phyloP scores from a whole-genome alignment of 2,329 filamentous ascomycete species.

The Trichoderma gracile region DNA sequence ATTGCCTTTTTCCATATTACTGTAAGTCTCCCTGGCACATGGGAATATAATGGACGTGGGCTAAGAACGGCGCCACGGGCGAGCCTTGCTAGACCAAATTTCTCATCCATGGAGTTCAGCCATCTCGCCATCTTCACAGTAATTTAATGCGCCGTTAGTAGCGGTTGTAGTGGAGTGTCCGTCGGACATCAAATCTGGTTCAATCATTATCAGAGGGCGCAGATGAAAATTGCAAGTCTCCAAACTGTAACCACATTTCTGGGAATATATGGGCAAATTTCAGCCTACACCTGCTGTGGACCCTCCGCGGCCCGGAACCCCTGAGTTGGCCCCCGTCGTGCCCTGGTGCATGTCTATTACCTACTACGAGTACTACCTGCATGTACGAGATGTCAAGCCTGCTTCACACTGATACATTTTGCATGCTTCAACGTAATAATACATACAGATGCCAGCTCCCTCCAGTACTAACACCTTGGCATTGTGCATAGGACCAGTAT shows the following conservation, averaged over 20 bases:
- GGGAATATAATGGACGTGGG: no score
- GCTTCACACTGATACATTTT: no score
- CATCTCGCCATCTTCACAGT: neutral
- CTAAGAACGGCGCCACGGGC: neutral
- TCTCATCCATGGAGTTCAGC: neutral
- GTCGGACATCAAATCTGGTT: neutral
- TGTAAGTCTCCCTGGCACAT: no score
- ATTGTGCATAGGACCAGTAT: no score
- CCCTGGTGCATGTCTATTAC: neutral
- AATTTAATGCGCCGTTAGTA: neutral
- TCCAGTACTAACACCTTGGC: neutral
- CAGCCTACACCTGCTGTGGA: neutral
- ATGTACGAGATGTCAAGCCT: no score
- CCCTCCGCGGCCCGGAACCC: constrained; percentile 1
- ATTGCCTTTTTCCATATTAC: no score
- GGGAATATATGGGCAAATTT: no score
- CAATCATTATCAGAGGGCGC: neutral
- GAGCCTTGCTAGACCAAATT: neutral
- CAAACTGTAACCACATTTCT: neutral
- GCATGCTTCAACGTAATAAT: no score
- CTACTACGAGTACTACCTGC: no score
- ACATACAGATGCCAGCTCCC: neutral
- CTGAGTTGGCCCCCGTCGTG: neutral
- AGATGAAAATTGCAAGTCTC: neutral
- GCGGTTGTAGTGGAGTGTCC: neutral